These are phyloP conservation scores for Daldinia concentrica DNA, from an alignment of 495 filamentous ascomycete genomes.

Conservation along the genomic window DNA sequence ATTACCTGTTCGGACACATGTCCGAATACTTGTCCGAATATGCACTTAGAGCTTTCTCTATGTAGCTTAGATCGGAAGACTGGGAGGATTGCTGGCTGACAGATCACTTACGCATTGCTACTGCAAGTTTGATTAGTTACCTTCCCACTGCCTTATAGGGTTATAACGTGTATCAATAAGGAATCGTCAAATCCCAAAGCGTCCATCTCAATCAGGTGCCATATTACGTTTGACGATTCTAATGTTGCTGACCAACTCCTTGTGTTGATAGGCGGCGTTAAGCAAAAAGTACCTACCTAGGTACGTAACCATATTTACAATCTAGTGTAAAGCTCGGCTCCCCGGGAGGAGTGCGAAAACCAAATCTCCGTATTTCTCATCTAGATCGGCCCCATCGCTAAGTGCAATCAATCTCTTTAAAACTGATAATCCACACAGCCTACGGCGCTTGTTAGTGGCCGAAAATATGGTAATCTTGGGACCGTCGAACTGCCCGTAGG, in stretches of 20 bases:
- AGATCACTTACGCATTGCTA: conserved; percentile 4
- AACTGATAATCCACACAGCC: conserved; percentile 24
- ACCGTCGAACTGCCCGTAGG: conserved; percentile 11
- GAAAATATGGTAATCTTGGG: conserved; percentile 8
- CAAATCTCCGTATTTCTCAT: conserved; percentile 33
- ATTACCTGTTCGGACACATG: neutral
- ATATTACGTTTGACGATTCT: neutral
- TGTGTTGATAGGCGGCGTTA: neutral
- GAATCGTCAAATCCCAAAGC: conserved; percentile 3
- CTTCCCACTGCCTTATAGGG: conserved; percentile 1
- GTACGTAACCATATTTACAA: neutral
- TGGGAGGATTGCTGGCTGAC: conserved; percentile 11
- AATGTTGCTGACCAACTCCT: conserved; percentile 10
- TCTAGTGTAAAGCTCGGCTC: neutral
- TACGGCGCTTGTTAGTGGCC: conserved; percentile 20
- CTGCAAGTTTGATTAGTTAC: conserved; percentile 16
- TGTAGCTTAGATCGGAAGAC: neutral
- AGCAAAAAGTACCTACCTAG: neutral
- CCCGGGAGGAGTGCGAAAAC: conserved; percentile 16
- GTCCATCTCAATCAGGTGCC: conserved; percentile 8
- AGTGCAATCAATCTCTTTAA: conserved; percentile 12
- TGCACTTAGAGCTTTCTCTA: neutral
- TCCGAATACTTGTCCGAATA: conserved; percentile 1
- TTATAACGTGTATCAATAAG: conserved; percentile 1
- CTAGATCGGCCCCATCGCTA: conserved; percentile 13